phyloP scores from a whole-genome alignment of 371 early-diverging fungal species.

The Apophysomyces trapeziformis region DNA sequence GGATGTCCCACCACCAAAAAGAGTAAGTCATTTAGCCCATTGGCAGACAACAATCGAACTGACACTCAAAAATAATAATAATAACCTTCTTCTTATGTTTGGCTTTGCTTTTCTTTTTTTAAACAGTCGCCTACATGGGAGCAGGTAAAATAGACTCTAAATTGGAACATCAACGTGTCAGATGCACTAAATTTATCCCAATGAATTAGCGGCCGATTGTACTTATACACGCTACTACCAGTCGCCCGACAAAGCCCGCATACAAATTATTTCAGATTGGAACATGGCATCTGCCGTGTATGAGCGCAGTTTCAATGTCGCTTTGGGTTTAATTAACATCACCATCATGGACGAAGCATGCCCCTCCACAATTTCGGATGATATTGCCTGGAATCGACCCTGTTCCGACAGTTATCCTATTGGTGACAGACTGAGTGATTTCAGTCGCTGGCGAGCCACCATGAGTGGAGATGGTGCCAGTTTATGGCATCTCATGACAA shows the following conservation, averaged over 20 bases:
- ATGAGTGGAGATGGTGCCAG: conserved; percentile 77
- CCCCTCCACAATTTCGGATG: conserved; percentile 42
- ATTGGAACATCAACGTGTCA: conserved; percentile 13
- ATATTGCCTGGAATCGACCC: conserved; percentile 77
- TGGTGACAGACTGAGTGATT: conserved; percentile 82
- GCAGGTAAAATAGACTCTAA: conserved; percentile 25
- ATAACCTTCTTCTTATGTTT: conserved; percentile 7
- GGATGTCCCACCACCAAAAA: conserved; percentile 50
- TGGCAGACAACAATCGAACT: too few relatives aligned
- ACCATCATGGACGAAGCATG: conserved; percentile 71
- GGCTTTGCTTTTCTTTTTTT: conserved; percentile 13
- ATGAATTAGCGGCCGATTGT: conserved; percentile 73
- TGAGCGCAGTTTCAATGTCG: conserved; percentile 87
- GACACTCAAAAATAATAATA: not conserved
- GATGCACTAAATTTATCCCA: conserved; percentile 21
- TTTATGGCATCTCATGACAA: conserved; percentile 95
- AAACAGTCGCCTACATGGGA: conserved; percentile 28
- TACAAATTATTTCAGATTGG: conserved; percentile 78
- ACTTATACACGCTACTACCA: conserved; percentile 69
- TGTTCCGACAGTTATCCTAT: conserved; percentile 79
- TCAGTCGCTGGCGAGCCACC: conserved; percentile 86
- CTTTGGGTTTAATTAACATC: conserved; percentile 85
- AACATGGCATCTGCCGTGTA: conserved; percentile 83
- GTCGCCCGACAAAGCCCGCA: conserved; percentile 61
- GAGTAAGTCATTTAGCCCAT: conserved; percentile 27